Base-by-base conservation (phyloP, 257 asterid genomes). In the Capsicum baccatum region DNA sequence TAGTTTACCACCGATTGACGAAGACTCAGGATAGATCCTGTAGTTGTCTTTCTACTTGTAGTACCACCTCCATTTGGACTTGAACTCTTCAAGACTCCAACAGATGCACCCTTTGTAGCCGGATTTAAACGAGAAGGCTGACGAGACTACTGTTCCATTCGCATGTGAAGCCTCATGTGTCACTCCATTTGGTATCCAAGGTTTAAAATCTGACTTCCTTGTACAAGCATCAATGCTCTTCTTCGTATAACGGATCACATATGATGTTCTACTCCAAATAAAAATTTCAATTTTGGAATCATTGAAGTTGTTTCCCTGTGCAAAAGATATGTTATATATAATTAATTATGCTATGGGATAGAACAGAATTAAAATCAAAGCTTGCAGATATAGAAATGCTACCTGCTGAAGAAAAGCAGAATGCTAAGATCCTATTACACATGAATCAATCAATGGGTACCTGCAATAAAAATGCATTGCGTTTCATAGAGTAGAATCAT, bases 141-240 rank as follows among this genome's bases (percentile, higher is more conserved):
- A 83, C 19, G 48, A 76, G 14, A 21, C 6, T 55, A 56, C 26
- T 54, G 81, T 76, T 54, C 81, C 81, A 76, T 76, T 54, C 26
- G 6, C 21, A 52, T 76, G 81, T 26, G 81, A 76, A 54, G 50
- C 63, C 47, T 76, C 81, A 8, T 58, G 78, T 6, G 35, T 48
- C 54, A 58, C 74, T 35, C 90, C 91, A 52, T 89, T 92, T 3
- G 91, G 84, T 55, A 89, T 69, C 58, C 85, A 87, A 33, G 89
- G 87, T 60, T 64, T 92, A 11, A 90, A 83, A n/a, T 91, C 90
- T n/a, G 88, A 82, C 79, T 89, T 91, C 58, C 56, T 71, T 6
- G 96, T 89, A 85, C 68, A 79, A 42, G 78, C 86, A 80, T 94
- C 96, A 3, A 86, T 83, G 85, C 98, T 93, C 84, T 91, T 86